These are phyloP conservation scores for Populus davidiana DNA, from an alignment of 345 rosid genomes.

Conservation along the genomic window DNA sequence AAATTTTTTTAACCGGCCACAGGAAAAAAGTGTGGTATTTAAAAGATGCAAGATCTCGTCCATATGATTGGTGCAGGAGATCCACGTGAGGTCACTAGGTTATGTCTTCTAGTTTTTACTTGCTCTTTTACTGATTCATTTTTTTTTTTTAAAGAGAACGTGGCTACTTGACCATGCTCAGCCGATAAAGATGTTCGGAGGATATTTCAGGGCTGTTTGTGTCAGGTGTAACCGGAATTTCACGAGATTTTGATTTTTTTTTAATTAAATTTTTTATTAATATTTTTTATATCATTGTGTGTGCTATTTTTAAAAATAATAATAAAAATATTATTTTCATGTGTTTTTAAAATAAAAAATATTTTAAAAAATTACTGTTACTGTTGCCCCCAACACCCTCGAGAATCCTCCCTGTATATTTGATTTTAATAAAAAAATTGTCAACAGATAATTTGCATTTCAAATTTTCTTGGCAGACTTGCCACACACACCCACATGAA, in stretches of 20 bases:
- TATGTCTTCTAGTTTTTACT: not conserved
- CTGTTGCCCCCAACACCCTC: too few species aligned
- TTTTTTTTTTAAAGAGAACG: not conserved
- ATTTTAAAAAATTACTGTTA: too few species aligned
- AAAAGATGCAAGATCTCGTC: constrained; percentile 3
- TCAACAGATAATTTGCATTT: not conserved
- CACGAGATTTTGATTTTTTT: too few species aligned
- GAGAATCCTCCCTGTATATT: too few species aligned
- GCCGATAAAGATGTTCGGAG: not conserved
- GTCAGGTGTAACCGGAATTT: too few species aligned
- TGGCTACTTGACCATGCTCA: not conserved
- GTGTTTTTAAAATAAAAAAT: too few species aligned
- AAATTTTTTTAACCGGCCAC: not conserved
- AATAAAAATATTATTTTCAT: too few species aligned
- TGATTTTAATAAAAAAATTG: too few species aligned
- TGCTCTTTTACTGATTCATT: not conserved
- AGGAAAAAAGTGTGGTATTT: not conserved
- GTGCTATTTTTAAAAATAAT: too few species aligned
- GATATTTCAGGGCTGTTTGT: too few species aligned
- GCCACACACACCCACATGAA: not conserved
- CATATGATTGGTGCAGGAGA: constrained; percentile 14
- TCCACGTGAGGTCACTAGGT: constrained; percentile 8
- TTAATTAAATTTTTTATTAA: too few species aligned
- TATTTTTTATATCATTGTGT: too few species aligned
- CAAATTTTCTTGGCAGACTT: not conserved